These are phyloP conservation scores for Blepharisma stoltei DNA, from an alignment of 73 alveolate species.

Conservation along the genomic window DNA sequence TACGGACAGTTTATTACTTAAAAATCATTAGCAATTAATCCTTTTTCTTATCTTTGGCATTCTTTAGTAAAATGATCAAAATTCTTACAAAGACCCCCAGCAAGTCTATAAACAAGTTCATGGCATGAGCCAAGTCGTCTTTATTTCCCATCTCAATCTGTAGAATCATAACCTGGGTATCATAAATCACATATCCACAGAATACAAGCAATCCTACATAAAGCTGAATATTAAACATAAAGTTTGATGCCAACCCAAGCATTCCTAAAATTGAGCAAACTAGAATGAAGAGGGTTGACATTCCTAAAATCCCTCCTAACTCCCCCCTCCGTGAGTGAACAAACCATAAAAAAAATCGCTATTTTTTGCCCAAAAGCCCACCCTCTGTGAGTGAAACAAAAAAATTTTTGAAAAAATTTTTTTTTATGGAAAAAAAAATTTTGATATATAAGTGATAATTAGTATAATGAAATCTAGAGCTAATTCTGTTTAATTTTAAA, in stretches of 20 bases:
- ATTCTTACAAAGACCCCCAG: conserved; percentile 53
- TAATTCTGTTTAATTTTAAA: no score
- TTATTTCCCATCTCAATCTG: conserved; percentile 41
- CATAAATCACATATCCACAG: conserved; percentile 57
- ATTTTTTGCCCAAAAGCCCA: no score
- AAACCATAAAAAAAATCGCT: no score
- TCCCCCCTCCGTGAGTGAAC: no score
- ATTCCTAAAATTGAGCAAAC: conserved; percentile 34
- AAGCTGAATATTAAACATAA: conserved; percentile 32
- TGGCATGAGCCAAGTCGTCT: conserved; percentile 48
- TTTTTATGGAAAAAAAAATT: no score
- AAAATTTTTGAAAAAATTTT: no score
- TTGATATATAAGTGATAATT: no score
- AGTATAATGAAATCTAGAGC: no score
- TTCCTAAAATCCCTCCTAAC: conserved; percentile 50
- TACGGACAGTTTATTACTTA: no score
- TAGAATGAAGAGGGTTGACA: conserved; percentile 24
- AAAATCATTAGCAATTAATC: no score
- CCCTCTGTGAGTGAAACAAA: no score
- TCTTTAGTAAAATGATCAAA: conserved; percentile 37
- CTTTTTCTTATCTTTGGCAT: conserved; percentile 37
- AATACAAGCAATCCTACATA: conserved; percentile 36
- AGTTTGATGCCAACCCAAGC: conserved; percentile 3
- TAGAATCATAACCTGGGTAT: conserved; percentile 58
- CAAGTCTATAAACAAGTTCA: conserved; percentile 51